Percentiles rank a stretch among this genome's conserved stretches.
These are phyloP conservation scores for Pyricularia pennisetigena DNA, from an alignment of 2,329 filamentous ascomycete species.

Conservation along the genomic window DNA sequence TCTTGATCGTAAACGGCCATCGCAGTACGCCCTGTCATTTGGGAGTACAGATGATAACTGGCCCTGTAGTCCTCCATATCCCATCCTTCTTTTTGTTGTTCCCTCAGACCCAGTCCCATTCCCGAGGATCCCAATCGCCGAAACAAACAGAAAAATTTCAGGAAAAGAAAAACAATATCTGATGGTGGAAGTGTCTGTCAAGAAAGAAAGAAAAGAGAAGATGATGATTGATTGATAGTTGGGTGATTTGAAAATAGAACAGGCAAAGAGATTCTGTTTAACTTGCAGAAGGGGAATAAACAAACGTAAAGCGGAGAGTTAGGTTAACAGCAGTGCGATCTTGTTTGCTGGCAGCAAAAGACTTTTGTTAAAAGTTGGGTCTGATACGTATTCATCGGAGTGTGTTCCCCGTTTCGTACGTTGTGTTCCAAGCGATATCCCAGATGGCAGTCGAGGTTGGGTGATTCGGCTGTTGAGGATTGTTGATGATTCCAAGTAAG, in stretches of 20 bases:
- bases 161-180: neutral
- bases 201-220: neutral
- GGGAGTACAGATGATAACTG: neutral
- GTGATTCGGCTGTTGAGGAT: neutral
- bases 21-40: neutral
- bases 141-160: neutral
- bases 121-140: neutral
- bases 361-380: neutral
- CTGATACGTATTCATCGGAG: neutral
- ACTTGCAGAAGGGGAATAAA: neutral
- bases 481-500: neutral
- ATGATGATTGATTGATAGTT: neutral
- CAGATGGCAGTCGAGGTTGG: neutral
- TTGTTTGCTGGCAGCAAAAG: neutral
- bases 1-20: neutral
- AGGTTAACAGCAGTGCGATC: neutral
- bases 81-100: neutral
- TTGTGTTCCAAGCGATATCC: neutral
- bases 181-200: neutral
- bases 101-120: neutral
- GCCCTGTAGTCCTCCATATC: neutral
- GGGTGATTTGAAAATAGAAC: neutral
- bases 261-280: neutral
- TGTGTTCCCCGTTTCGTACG: neutral
- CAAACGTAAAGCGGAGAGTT: neutral